Evolutionary conservation across 2,329 filamentous ascomycete genomes (phyloP).

Genomic region (Trichoderma hamatum): DNA sequence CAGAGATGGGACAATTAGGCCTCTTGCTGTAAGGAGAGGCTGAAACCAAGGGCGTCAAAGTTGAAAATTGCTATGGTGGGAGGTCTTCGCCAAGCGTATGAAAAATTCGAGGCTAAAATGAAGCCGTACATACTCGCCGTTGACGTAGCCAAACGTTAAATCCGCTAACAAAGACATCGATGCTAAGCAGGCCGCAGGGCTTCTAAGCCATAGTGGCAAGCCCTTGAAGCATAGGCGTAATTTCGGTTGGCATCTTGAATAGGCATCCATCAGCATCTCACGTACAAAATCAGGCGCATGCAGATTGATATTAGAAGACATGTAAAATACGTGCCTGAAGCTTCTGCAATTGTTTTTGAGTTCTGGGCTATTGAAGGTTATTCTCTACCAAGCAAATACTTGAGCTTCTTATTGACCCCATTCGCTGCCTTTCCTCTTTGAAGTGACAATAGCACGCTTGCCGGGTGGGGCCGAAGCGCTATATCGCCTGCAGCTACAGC

Average conservation of each 20-base stretch:
- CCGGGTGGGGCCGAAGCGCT: conserved; percentile 21
- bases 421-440: not conserved
- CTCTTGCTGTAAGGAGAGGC: not conserved
- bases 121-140: not conserved
- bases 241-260: not conserved
- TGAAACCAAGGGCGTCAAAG: not conserved
- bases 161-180: not conserved
- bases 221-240: not conserved
- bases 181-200: not conserved
- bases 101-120: conserved; percentile 17
- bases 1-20: not conserved
- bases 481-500: conserved; percentile 24
- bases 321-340: not conserved
- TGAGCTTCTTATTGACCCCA: conserved; percentile 6
- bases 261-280: not conserved
- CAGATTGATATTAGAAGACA: not conserved
- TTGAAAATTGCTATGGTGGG: not conserved
- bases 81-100: not conserved
- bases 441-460: conserved; percentile 19
- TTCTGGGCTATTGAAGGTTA: not conserved
- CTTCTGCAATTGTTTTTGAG: not conserved
- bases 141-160: not conserved
- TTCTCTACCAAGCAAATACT: not conserved
- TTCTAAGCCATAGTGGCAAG: not conserved
- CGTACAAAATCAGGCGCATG: not conserved